These are phyloP conservation scores for Tuber umbilicatum DNA, from an alignment of 495 filamentous ascomycete species.

Conservation along the genomic window DNA sequence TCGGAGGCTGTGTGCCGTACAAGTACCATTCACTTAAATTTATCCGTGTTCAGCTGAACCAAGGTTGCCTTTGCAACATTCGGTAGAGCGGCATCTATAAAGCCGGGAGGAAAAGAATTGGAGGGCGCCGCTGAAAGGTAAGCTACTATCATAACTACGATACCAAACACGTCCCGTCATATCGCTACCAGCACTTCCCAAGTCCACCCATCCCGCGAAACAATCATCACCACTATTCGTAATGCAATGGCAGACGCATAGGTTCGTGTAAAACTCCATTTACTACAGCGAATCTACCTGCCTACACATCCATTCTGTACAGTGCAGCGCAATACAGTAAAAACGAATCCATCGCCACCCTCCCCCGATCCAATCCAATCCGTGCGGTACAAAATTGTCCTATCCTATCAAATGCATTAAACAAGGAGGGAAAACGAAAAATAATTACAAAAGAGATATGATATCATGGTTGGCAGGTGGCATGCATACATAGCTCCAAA, in stretches of 20 bases:
- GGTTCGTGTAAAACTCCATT: background rate
- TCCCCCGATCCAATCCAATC: background rate
- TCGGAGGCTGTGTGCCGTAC: no score
- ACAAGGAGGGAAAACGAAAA: background rate
- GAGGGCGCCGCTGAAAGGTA: background rate
- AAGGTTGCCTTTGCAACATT: background rate
- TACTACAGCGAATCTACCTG: background rate
- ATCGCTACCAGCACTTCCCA: background rate
- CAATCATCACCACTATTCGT: background rate
- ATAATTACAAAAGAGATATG: conserved; percentile 19
- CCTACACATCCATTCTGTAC: background rate
- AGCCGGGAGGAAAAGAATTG: background rate
- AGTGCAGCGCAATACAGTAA: background rate
- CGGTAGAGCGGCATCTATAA: background rate
- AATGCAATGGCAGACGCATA: background rate
- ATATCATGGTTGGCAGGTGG: conserved; percentile 19
- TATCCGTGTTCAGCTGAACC: background rate
- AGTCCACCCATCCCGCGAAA: background rate
- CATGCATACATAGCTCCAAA: conserved; percentile 8
- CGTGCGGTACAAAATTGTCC: background rate
- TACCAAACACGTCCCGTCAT: background rate
- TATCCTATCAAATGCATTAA: background rate
- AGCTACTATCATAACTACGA: no score
- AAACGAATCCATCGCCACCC: background rate
- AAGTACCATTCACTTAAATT: no score